Conservation (phyloP, 371 early-diverging fungal genomes). For the Entomophthora muscae region DNA sequence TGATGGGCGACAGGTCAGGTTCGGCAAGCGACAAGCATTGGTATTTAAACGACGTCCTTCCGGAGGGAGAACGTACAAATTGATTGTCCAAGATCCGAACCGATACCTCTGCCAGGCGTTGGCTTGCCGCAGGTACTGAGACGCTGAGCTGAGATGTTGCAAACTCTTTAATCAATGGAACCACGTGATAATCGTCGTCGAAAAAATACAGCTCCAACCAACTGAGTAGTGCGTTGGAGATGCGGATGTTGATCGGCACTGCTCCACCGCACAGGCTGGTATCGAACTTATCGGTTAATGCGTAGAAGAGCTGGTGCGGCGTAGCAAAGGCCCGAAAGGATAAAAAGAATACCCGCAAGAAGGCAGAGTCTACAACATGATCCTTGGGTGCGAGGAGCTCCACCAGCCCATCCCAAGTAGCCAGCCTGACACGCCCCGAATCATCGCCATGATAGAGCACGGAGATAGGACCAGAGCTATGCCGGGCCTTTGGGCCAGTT, state of each 20-base stretch:
- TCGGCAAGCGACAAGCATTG: background rate
- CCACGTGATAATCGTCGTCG: background rate
- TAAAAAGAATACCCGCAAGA: conserved; percentile 2
- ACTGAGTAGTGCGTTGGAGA: background rate
- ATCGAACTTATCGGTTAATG: background rate
- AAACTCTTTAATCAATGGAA: background rate
- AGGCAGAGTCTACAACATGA: background rate
- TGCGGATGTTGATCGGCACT: background rate
- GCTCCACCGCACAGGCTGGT: background rate
- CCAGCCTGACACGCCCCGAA: background rate
- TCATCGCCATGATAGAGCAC: background rate
- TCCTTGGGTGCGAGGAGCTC: background rate
- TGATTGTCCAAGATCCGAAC: background rate
- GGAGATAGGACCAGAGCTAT: background rate
- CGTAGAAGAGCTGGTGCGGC: background rate
- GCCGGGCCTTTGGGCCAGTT: background rate
- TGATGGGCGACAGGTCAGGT: background rate
- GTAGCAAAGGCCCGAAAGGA: conserved; percentile 1
- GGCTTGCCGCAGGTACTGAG: background rate
- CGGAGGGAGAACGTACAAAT: background rate
- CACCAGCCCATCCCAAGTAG: background rate
- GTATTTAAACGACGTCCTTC: background rate
- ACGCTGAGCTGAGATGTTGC: background rate
- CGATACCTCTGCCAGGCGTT: background rate
- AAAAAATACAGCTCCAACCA: conserved; percentile 4